Evolutionary conservation across 2,329 filamentous ascomycete genomes (phyloP).

Genomic region (Coniochaeta sp.): DNA sequence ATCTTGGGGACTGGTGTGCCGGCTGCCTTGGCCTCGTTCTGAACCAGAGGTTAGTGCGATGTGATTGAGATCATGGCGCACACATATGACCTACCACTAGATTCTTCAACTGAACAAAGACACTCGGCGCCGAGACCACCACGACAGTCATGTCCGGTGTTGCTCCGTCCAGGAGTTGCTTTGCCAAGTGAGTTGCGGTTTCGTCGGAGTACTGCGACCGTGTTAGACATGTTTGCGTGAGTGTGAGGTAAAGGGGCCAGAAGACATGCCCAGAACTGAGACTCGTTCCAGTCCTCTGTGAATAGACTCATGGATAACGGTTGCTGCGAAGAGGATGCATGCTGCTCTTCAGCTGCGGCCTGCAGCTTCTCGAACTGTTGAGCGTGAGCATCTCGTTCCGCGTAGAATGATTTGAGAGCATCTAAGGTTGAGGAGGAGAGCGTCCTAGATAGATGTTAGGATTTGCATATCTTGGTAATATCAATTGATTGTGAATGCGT

Average conservation of each 20-base stretch:
- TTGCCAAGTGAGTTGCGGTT: constrained; percentile 57
- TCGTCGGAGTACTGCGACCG: constrained; percentile 58
- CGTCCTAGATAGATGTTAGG: constrained; percentile 29
- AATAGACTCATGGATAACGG: constrained; percentile 60
- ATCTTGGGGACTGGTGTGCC: constrained; percentile 44
- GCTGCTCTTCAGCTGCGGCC: constrained; percentile 47
- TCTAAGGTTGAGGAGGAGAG: constrained; percentile 60
- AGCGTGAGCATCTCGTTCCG: constrained; percentile 59
- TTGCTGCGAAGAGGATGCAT: constrained; percentile 10
- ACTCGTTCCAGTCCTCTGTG: constrained; percentile 74
- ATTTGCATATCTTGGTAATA: not conserved
- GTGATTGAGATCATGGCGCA: constrained; percentile 1
- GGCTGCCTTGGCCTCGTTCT: constrained; percentile 7
- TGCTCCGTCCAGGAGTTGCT: constrained; percentile 56
- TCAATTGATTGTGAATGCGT: not conserved
- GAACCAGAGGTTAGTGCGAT: not conserved
- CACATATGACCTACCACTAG: constrained; percentile 14
- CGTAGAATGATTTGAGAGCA: constrained; percentile 67
- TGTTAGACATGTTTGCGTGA: not conserved
- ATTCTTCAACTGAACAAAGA: constrained; percentile 71
- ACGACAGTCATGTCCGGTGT: constrained; percentile 52
- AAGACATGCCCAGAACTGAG: constrained; percentile 67
- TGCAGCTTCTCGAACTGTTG: constrained; percentile 64
- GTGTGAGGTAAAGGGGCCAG: not conserved
- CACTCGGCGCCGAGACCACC: constrained; percentile 67